Evolutionary conservation across 371 early-diverging fungal species (phyloP).

Genomic region (Rhizopus delemar): DNA sequence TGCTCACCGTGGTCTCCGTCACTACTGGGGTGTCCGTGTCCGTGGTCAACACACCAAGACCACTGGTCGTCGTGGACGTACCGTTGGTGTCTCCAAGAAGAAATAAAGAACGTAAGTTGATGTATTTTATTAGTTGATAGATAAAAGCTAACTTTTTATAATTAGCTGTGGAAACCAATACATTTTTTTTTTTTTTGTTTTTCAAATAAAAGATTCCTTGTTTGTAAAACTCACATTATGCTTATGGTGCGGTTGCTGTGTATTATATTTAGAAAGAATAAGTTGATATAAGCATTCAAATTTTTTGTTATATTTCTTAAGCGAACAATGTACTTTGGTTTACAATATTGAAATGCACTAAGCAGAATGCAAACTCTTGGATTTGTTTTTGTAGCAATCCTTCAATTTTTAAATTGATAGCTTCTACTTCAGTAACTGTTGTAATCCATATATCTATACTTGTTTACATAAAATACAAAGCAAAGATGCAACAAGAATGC

Average conservation of each 20-base stretch:
- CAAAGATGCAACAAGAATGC: no score
- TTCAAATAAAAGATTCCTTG: conserved; percentile 2
- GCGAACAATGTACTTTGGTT: no score
- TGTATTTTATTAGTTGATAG: not conserved
- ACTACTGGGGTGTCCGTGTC: conserved; percentile 95
- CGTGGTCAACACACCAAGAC: conserved; percentile 98
- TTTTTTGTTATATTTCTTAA: no score
- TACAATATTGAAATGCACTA: no score
- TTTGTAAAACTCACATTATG: not conserved
- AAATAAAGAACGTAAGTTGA: conserved; percentile 50
- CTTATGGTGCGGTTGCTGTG: not conserved
- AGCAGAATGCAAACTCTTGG: no score
- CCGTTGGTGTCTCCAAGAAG: conserved; percentile 99
- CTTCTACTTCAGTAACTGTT: no score
- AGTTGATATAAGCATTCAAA: no score
- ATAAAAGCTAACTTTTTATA: not conserved
- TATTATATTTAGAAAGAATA: no score
- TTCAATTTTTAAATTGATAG: no score
- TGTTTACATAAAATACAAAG: no score
- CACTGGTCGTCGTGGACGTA: conserved; percentile 97
- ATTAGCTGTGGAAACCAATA: not conserved
- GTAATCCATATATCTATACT: no score
- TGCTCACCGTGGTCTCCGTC: conserved; percentile 92
- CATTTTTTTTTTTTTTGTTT: not conserved
- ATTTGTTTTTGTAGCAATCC: no score